These are phyloP conservation scores for Volvox reticuliferus DNA, from an alignment of 139 green algal species.

Conservation along the genomic window DNA sequence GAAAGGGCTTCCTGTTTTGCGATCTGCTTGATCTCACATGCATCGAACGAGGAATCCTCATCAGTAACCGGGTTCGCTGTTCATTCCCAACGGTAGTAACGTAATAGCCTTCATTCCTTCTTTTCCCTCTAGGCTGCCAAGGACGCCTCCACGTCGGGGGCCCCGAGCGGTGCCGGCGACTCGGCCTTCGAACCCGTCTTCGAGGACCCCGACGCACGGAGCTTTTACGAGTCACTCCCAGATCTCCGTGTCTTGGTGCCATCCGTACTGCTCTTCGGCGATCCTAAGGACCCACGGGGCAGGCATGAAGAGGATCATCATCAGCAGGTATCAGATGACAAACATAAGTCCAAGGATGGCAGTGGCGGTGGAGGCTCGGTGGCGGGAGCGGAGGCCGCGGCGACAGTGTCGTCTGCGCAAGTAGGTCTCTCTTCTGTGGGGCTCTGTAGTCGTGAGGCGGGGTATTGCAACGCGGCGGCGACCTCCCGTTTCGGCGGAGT, in stretches of 20 bases:
- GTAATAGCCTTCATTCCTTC: neutral
- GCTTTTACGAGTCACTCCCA: conserved; percentile 91
- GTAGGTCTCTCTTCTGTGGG: too few species aligned
- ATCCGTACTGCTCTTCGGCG: conserved; percentile 79
- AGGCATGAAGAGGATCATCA: neutral
- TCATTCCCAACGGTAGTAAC: too few species aligned
- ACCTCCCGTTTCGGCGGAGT: too few species aligned
- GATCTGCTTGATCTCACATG: too few species aligned
- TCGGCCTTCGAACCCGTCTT: conserved; percentile 69
- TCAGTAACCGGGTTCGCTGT: too few species aligned
- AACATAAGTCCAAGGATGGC: neutral
- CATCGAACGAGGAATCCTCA: too few species aligned
- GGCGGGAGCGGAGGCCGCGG: neutral
- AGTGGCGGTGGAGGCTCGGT: conserved; percentile 36
- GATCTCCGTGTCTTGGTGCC: conserved; percentile 83
- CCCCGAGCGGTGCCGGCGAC: neutral
- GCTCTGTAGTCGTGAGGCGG: too few species aligned
- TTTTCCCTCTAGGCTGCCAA: neutral
- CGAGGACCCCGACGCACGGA: conserved; percentile 86
- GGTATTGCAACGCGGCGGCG: too few species aligned
- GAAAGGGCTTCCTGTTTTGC: too few species aligned
- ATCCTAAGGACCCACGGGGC: conserved; percentile 13
- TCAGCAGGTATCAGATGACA: neutral
- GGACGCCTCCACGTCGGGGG: neutral
- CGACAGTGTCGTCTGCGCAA: neutral